Percentiles rank a stretch among this genome's conserved stretches.
Evolutionary conservation across 768 basidiomycete genomes (phyloP).

Genomic region (Chlorophyllum brunneum): DNA sequence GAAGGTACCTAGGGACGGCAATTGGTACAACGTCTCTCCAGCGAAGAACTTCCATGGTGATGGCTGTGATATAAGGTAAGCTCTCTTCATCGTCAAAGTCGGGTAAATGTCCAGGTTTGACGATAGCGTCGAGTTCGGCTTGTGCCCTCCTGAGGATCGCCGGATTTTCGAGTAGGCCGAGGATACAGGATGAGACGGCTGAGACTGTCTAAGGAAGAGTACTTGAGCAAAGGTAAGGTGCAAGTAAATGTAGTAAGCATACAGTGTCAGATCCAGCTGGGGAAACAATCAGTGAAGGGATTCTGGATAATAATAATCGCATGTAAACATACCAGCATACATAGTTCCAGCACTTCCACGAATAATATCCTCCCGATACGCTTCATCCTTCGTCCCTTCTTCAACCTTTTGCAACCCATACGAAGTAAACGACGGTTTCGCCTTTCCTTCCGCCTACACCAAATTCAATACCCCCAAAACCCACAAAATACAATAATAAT

Average conservation of each 20-base stretch:
- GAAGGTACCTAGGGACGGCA: slow-evolving; percentile 19
- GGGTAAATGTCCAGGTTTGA: slow-evolving; percentile 28
- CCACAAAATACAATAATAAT: neutral
- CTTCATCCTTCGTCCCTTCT: slow-evolving; percentile 6
- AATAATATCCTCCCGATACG: slow-evolving; percentile 19
- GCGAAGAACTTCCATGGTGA: slow-evolving; percentile 26
- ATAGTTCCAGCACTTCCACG: slow-evolving; percentile 20
- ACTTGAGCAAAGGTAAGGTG: neutral
- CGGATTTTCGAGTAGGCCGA: slow-evolving; percentile 7
- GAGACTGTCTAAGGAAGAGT: slow-evolving; percentile 1
- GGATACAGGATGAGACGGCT: slow-evolving; percentile 4
- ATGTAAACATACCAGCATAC: slow-evolving; percentile 17
- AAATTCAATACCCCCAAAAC: neutral
- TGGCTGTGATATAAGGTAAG: slow-evolving; percentile 29
- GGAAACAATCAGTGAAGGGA: neutral
- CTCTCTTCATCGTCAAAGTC: slow-evolving; percentile 22
- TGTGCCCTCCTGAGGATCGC: slow-evolving; percentile 32
- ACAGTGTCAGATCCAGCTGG: slow-evolving; percentile 21
- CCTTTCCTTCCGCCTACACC: slow-evolving; percentile 15
- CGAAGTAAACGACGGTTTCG: slow-evolving; percentile 17
- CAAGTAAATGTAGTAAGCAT: neutral
- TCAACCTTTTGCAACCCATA: slow-evolving; percentile 14
- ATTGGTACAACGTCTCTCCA: slow-evolving; percentile 26
- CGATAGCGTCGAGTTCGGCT: slow-evolving; percentile 28
- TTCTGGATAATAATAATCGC: neutral